phyloP scores from a whole-genome alignment of 1,139 yeast species.

The Blastobotrys elegans region DNA sequence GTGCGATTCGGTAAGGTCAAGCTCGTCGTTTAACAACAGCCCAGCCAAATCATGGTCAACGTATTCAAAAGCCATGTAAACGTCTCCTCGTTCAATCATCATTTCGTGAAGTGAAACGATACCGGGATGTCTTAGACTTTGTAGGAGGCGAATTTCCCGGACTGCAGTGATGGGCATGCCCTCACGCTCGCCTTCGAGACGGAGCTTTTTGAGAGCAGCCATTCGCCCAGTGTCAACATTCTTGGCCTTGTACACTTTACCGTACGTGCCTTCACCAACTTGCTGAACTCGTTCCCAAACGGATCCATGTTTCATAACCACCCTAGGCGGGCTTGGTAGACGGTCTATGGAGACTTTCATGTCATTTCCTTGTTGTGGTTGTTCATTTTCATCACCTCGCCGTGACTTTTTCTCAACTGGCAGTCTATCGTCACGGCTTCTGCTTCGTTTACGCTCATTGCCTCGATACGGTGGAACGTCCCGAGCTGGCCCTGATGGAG shows the following conservation, averaged over 20 bases:
- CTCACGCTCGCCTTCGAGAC: constrained; percentile 84
- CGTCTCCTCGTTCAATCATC: constrained; percentile 75
- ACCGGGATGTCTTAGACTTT: constrained; percentile 79
- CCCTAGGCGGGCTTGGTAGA: constrained; percentile 3
- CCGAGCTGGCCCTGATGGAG: background rate
- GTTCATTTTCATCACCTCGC: too few relatives aligned
- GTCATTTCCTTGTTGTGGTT: background rate
- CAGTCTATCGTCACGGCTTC: background rate
- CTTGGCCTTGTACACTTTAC: constrained; percentile 72
- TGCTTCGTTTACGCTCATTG: background rate
- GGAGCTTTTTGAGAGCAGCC: constrained; percentile 78
- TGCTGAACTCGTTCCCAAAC: constrained; percentile 44
- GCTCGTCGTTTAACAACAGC: constrained; percentile 68
- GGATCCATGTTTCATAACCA: constrained; percentile 17
- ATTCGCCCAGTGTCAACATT: constrained; percentile 61
- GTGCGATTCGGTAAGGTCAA: constrained; percentile 58
- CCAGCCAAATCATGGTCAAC: constrained; percentile 94
- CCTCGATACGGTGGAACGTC: background rate
- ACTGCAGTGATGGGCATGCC: constrained; percentile 96
- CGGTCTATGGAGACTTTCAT: background rate
- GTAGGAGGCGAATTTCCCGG: constrained; percentile 82
- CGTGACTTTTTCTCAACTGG: background rate
- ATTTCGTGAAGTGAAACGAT: constrained; percentile 80
- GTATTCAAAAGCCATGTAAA: constrained; percentile 89
- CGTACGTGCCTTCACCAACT: constrained; percentile 83